Percentiles rank a stretch among this genome's conserved stretches.
Conservation (phyloP, 805 yeast species). For the Wickerhamomyces chaumierensis region DNA sequence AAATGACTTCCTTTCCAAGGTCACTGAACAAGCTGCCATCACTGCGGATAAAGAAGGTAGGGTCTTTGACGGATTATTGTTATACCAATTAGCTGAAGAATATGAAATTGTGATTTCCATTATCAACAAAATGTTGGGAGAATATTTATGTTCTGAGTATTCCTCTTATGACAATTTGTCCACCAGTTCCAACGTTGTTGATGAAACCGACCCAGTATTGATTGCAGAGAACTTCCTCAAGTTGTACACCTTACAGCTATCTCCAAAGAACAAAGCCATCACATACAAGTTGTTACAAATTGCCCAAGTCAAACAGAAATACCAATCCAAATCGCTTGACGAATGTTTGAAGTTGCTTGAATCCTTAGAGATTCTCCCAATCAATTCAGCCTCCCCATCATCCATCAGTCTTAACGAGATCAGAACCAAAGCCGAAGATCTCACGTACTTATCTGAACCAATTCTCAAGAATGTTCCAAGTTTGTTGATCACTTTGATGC, state of each 20-base stretch:
- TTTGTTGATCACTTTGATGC: constrained; percentile 71
- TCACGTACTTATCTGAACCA: constrained; percentile 52
- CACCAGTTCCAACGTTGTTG: constrained; percentile 21
- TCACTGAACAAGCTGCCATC: constrained; percentile 76
- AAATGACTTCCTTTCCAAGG: constrained; percentile 50
- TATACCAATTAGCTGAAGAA: constrained; percentile 84
- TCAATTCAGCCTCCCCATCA: too few relatives aligned
- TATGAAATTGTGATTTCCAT: constrained; percentile 68
- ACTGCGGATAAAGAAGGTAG: constrained; percentile 90
- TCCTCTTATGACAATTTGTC: constrained; percentile 41
- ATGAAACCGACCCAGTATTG: constrained; percentile 30
- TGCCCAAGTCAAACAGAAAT: constrained; percentile 54
- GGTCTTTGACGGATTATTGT: constrained; percentile 68
- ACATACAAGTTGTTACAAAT: constrained; percentile 54
- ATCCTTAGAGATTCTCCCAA: constrained; percentile 57
- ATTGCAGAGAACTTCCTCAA: constrained; percentile 27
- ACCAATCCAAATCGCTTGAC: constrained; percentile 46
- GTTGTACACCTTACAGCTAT: constrained; percentile 44
- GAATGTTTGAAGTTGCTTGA: constrained; percentile 44
- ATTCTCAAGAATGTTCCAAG: constrained; percentile 73
- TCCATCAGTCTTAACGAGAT: constrained; percentile 24
- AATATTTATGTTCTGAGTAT: constrained; percentile 61
- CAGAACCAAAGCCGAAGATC: constrained; percentile 60
- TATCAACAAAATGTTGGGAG: constrained; percentile 70
- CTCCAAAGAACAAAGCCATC: constrained; percentile 53